These are phyloP conservation scores for Yamadazyma spencermartinsiae DNA, from an alignment of 1,139 yeast genomes.

Conservation along the genomic window DNA sequence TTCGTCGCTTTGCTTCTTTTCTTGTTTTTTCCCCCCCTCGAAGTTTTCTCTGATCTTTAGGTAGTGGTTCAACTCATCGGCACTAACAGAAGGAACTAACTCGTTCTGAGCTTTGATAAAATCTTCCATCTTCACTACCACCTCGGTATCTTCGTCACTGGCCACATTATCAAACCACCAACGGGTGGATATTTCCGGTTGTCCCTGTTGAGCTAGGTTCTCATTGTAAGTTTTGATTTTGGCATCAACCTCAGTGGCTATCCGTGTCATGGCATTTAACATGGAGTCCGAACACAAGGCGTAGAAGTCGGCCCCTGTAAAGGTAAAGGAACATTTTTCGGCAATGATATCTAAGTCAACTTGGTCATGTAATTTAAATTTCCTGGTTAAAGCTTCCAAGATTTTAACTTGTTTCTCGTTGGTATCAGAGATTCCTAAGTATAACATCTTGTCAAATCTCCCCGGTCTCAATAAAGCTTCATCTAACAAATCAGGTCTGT, in stretches of 20 bases:
- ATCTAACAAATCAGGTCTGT: constrained; percentile 90
- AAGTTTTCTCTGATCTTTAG: constrained; percentile 73
- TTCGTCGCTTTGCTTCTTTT: constrained; percentile 9
- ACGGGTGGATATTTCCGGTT: constrained; percentile 56
- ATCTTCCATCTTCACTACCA: constrained; percentile 68
- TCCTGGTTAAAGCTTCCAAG: constrained; percentile 83
- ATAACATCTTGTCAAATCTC: constrained; percentile 90
- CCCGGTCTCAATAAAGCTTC: constrained; percentile 96
- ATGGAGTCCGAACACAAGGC: constrained; percentile 94
- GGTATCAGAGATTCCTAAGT: constrained; percentile 90
- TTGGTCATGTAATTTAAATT: constrained; percentile 62
- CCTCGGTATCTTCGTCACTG: constrained; percentile 62
- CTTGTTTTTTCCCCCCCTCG: constrained; percentile 54
- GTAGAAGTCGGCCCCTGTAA: constrained; percentile 96
- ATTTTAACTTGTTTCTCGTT: constrained; percentile 86
- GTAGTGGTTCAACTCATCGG: constrained; percentile 83
- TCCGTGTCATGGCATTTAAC: constrained; percentile 92
- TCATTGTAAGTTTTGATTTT: constrained; percentile 58
- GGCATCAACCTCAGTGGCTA: constrained; percentile 72
- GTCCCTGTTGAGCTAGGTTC: constrained; percentile 25
- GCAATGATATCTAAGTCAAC: constrained; percentile 68
- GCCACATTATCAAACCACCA: constrained; percentile 95
- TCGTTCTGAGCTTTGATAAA: constrained; percentile 72
- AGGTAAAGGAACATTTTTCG: constrained; percentile 76
- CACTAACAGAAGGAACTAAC: constrained; percentile 81